Conservation (phyloP, 208 protist species). For the Wallacemonas sp. region DNA sequence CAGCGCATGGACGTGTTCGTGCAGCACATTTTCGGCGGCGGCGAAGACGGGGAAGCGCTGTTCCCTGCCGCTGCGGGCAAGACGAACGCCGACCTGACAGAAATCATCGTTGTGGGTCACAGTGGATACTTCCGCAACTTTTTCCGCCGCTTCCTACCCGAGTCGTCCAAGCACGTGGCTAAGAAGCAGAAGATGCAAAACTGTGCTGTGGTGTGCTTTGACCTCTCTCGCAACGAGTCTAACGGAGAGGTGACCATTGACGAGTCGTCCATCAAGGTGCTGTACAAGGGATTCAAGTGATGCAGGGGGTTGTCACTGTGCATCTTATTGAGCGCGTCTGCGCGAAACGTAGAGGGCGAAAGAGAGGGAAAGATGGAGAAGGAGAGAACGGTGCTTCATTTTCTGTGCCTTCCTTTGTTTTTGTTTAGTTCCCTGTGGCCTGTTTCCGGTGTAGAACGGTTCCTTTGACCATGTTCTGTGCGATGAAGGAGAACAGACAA, state of each 20-base stretch:
- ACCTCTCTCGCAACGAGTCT: constrained; percentile 61
- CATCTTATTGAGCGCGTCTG: not conserved
- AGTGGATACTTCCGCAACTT: constrained; percentile 89
- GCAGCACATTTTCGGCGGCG: constrained; percentile 62
- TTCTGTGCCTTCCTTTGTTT: too few species aligned
- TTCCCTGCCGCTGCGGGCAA: constrained; percentile 16
- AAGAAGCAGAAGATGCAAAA: constrained; percentile 89
- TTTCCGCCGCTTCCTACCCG: constrained; percentile 86
- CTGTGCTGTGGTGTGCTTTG: constrained; percentile 82
- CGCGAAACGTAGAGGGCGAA: not conserved
- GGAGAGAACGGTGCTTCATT: too few species aligned
- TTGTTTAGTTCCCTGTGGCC: too few species aligned
- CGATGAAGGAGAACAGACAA: too few species aligned
- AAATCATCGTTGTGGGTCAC: constrained; percentile 92
- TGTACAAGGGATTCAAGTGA: constrained; percentile 79
- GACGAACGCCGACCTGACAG: constrained; percentile 64
- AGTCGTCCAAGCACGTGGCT: constrained; percentile 52
- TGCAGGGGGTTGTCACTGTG: constrained; percentile 7
- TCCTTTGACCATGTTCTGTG: too few species aligned
- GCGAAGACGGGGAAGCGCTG: constrained; percentile 17
- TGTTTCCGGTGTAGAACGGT: too few species aligned
- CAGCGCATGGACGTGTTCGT: constrained; percentile 83
- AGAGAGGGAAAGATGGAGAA: not conserved
- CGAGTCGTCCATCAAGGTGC: constrained; percentile 60
- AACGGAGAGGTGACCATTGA: constrained; percentile 69